Evolutionary conservation across 2,329 filamentous ascomycete genomes (phyloP).

Genomic region (Aphanoascus verrucosus): DNA sequence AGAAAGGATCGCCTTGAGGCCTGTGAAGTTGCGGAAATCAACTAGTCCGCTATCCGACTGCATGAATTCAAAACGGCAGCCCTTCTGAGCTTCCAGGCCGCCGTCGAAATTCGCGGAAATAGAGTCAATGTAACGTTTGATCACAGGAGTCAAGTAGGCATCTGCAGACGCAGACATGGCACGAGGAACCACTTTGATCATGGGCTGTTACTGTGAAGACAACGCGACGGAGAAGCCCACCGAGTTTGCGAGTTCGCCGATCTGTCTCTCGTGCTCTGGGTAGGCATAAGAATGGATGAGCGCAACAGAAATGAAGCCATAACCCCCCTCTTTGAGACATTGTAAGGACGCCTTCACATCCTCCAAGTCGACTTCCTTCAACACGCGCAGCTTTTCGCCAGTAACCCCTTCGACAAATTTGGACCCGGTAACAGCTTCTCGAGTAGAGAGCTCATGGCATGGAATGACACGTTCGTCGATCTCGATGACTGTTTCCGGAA

Average conservation of each 20-base stretch:
- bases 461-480: slow-evolving; percentile 65
- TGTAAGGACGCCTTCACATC: slow-evolving; percentile 50
- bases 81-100: slow-evolving; percentile 62
- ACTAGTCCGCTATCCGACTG: slow-evolving; percentile 70
- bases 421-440: slow-evolving; percentile 36
- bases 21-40: slow-evolving; percentile 56
- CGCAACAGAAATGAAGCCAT: slow-evolving; percentile 73
- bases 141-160: slow-evolving; percentile 68
- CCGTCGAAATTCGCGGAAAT: slow-evolving; percentile 57
- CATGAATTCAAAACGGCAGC: slow-evolving; percentile 89
- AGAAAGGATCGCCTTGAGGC: slow-evolving; percentile 75
- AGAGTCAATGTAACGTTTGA: slow-evolving; percentile 58
- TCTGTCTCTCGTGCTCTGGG: slow-evolving; percentile 66
- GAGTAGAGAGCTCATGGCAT: background rate
- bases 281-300: slow-evolving; percentile 86
- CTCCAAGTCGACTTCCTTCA: slow-evolving; percentile 49
- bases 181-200: slow-evolving; percentile 73
- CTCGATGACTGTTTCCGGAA: slow-evolving; percentile 76
- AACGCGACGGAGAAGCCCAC: slow-evolving; percentile 74
- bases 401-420: slow-evolving; percentile 50
- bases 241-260: slow-evolving; percentile 66
- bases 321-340: slow-evolving; percentile 56
- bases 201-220: slow-evolving; percentile 69
- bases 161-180: slow-evolving; percentile 69
- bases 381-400: slow-evolving; percentile 57